phyloP scores from a whole-genome alignment of 805 yeast genomes.

The Hemisphaericaspora nanyangensis region DNA sequence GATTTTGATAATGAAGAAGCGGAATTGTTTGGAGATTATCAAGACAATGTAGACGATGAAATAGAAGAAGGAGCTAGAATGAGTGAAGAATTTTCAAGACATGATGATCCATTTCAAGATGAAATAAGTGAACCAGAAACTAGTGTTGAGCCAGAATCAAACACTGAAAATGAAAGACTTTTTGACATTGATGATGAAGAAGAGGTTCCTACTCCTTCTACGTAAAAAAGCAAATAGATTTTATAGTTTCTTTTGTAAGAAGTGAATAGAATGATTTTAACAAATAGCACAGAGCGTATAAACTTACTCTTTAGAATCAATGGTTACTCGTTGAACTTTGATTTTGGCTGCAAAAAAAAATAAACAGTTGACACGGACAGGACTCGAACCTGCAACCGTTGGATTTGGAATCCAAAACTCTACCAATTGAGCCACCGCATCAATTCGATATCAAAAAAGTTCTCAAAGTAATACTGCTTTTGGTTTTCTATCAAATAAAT shows the following conservation, averaged over 20 bases:
- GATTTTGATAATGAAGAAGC: constrained; percentile 35
- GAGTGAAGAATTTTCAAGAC: constrained; percentile 10
- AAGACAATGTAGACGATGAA: constrained; percentile 39
- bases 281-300: no score
- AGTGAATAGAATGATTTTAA: no score
- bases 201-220: constrained; percentile 1
- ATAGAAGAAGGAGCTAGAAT: constrained; percentile 24
- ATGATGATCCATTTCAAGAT: constrained; percentile 10
- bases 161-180: constrained; percentile 18
- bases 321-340: no score
- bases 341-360: neutral
- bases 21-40: constrained; percentile 38
- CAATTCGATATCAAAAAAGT: no score
- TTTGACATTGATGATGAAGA: constrained; percentile 29
- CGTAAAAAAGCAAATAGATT: neutral
- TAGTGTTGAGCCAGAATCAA: constrained; percentile 6
- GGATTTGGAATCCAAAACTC: constrained; percentile 52
- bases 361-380: constrained; percentile 54
- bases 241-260: no score
- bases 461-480: constrained; percentile 3
- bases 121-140: constrained; percentile 17
- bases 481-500: neutral
- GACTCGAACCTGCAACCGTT: constrained; percentile 86
- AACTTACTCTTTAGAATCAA: no score
- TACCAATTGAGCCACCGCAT: constrained; percentile 40